Percentiles rank a stretch among this genome's conserved stretches.
Conservation (phyloP, 2,329 filamentous ascomycete species). For the Aspergillus pseudoviridinutans region DNA sequence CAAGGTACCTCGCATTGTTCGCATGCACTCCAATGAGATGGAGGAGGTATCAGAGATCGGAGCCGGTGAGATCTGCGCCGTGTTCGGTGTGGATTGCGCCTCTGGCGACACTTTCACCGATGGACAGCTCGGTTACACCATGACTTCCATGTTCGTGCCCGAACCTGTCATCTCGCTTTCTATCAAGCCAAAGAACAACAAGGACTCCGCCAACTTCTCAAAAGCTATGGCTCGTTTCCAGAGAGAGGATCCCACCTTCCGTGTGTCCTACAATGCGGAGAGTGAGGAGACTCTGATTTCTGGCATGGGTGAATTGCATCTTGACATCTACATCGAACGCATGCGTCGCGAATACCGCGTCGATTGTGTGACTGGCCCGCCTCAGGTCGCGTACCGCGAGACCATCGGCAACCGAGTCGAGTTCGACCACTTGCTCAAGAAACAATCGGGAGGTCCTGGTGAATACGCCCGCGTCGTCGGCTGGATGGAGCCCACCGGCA, state of each 20-base stretch:
- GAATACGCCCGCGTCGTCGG: constrained; percentile 92
- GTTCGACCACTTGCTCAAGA: constrained; percentile 92
- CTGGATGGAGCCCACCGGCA: constrained; percentile 79
- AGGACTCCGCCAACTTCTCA: constrained; percentile 89
- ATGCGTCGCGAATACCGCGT: constrained; percentile 96
- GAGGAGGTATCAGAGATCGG: constrained; percentile 91
- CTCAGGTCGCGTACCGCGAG: constrained; percentile 95
- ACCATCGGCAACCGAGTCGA: constrained; percentile 75
- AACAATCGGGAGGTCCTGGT: constrained; percentile 91
- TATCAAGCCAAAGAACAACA: constrained; percentile 91
- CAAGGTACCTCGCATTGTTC: constrained; percentile 92
- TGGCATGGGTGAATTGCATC: constrained; percentile 95
- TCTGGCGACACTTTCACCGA: constrained; percentile 98
- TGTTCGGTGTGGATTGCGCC: constrained; percentile 96
- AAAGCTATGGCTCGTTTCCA: constrained; percentile 99
- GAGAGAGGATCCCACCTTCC: constrained; percentile 95
- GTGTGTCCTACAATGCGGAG: constrained; percentile 86
- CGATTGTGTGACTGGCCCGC: constrained; percentile 91
- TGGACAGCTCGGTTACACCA: constrained; percentile 83
- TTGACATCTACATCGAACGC: constrained; percentile 96
- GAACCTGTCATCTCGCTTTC: constrained; percentile 97
- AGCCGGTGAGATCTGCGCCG: constrained; percentile 95
- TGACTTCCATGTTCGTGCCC: constrained; percentile 96
- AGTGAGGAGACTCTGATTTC: constrained; percentile 96
- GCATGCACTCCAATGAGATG: constrained; percentile 99